phyloP scores from a whole-genome alignment of 2,329 filamentous ascomycete genomes.

The Pseudogymnoascus sp. region DNA sequence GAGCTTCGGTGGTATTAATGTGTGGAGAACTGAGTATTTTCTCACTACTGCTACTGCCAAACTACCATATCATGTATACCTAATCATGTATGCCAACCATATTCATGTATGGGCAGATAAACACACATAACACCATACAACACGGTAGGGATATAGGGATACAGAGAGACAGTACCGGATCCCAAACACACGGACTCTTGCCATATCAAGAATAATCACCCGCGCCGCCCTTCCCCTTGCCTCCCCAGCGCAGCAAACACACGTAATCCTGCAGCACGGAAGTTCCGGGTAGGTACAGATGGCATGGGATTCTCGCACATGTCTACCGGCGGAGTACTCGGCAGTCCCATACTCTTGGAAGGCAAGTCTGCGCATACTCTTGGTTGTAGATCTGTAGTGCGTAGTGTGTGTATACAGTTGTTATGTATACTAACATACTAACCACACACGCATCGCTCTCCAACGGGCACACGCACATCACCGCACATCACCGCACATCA shows the following conservation, averaged over 20 bases:
- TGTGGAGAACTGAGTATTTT: neutral
- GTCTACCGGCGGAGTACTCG: neutral
- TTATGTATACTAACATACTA: too few species aligned
- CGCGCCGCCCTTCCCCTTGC: too few species aligned
- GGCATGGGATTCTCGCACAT: neutral
- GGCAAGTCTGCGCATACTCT: neutral
- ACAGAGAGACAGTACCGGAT: neutral
- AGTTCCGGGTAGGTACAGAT: neutral
- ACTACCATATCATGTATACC: too few species aligned
- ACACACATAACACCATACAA: neutral
- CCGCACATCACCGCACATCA: too few species aligned
- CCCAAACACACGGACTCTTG: neutral
- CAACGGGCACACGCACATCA: too few species aligned
- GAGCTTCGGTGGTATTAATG: neutral
- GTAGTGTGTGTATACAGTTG: too few species aligned
- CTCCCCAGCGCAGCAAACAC: too few species aligned
- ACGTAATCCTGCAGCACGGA: neutral
- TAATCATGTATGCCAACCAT: neutral
- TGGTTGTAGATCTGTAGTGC: too few species aligned
- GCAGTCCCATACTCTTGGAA: neutral
- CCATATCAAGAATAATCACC: neutral
- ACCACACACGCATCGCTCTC: too few species aligned
- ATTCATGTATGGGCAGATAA: neutral
- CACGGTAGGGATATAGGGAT: neutral
- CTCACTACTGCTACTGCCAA: neutral